phyloP scores from a whole-genome alignment of 352 stramenopile species.

The Globisporangium barbulae region DNA sequence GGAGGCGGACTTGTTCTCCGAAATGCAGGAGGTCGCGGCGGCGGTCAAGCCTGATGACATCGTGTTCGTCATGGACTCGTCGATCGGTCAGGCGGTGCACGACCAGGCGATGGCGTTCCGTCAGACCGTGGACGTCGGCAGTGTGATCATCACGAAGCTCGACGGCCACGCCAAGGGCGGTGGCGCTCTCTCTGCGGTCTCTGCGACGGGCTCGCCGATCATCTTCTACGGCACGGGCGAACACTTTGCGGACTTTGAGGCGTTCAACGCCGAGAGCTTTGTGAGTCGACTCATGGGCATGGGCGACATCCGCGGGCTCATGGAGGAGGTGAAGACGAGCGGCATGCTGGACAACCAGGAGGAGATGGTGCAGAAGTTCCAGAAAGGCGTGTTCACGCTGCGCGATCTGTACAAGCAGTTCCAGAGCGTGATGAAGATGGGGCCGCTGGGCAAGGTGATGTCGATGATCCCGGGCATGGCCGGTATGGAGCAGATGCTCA shows the following conservation, averaged over 20 bases:
- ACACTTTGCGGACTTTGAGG: slow-evolving; percentile 98
- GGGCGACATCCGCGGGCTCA: slow-evolving; percentile 95
- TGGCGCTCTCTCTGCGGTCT: slow-evolving; percentile 96
- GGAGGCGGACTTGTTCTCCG: slow-evolving; percentile 97
- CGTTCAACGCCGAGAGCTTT: slow-evolving; percentile 97
- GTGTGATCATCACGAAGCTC: slow-evolving; percentile 99
- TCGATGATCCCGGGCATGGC: slow-evolving; percentile 97
- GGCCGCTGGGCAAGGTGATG: slow-evolving; percentile 97
- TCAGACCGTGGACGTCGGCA: slow-evolving; percentile 94
- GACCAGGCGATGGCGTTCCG: slow-evolving; percentile 97
- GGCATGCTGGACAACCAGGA: slow-evolving; percentile 93
- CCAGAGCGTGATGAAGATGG: slow-evolving; percentile 97
- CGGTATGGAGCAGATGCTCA: slow-evolving; percentile 87
- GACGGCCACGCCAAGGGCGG: slow-evolving; percentile 99
- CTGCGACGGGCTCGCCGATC: slow-evolving; percentile 96
- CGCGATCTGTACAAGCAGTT: slow-evolving; percentile 99
- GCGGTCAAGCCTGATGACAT: slow-evolving; percentile 96
- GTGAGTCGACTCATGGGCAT: slow-evolving; percentile 98
- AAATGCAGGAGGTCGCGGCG: slow-evolving; percentile 98
- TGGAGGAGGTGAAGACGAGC: slow-evolving; percentile 92
- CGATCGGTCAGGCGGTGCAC: slow-evolving; percentile 97
- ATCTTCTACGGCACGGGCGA: slow-evolving; percentile 98
- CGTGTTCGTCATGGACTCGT: slow-evolving; percentile 99
- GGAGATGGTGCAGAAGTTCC: slow-evolving; percentile 95
- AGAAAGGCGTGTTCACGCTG: slow-evolving; percentile 97